Evolutionary conservation across 1,284 basidiomycete genomes (phyloP).

Genomic region (Sutorius eximius): DNA sequence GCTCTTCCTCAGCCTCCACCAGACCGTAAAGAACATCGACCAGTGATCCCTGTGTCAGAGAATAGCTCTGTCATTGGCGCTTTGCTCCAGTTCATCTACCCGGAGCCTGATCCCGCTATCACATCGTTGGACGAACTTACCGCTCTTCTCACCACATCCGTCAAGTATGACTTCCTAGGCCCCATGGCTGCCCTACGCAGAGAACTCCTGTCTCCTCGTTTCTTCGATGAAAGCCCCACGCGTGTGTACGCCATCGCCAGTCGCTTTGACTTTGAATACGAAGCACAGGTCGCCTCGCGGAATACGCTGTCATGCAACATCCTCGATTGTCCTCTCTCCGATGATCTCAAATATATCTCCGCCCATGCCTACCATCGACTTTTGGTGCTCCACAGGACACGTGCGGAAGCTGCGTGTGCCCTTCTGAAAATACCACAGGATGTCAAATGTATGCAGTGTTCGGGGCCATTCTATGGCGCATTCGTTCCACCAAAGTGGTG

Average conservation of each 20-base stretch:
- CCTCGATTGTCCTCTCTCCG: conserved; percentile 51
- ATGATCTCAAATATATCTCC: conserved; percentile 65
- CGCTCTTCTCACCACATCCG: conserved; percentile 51
- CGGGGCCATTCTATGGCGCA: conserved; percentile 48
- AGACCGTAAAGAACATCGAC: conserved; percentile 31
- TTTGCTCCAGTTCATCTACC: conserved; percentile 58
- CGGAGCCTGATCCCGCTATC: conserved; percentile 47
- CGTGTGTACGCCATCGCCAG: conserved; percentile 71
- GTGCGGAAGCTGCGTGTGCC: conserved; percentile 48
- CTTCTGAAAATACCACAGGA: conserved; percentile 47
- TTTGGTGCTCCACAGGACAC: conserved; percentile 56
- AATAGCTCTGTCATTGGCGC: conserved; percentile 42
- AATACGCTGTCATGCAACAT: conserved; percentile 57
- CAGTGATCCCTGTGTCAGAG: conserved; percentile 59
- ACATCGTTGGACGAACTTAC: conserved; percentile 53
- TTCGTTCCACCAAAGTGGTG: conserved; percentile 66
- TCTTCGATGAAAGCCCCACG: conserved; percentile 48
- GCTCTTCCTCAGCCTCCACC: conserved; percentile 53
- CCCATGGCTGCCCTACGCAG: conserved; percentile 50
- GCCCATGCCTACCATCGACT: conserved; percentile 66
- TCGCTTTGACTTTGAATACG: conserved; percentile 60
- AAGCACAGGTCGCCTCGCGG: conserved; percentile 52
- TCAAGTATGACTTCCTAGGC: conserved; percentile 62
- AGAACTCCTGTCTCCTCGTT: conserved; percentile 50
- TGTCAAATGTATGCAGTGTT: conserved; percentile 67